Base-by-base conservation (phyloP, 2,329 filamentous ascomycete genomes). In the Cryphonectria japonica region DNA sequence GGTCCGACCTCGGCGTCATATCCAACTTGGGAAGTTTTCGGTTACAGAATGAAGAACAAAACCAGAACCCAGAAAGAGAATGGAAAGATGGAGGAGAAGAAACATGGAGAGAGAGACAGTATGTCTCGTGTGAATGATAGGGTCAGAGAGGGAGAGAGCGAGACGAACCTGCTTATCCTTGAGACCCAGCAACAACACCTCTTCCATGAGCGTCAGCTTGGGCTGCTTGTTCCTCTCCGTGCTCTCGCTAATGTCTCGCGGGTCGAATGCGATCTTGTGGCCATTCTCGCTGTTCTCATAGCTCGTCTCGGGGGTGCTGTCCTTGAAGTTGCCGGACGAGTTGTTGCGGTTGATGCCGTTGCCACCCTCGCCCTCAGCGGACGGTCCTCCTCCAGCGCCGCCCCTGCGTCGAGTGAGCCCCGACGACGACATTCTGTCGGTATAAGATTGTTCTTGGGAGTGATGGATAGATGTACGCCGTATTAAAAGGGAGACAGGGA, bases 191-290 rank as follows among this genome's bases (percentile, higher is more conserved):
- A 99, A 86, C 79, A 99, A 86, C 69, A 99, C 92, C 84, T 99
- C 96, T 85, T 99, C 96, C 96, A 99, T 99, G 80, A 99, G 86
- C 54, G 96, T 99, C 80, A 99, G 86, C 86, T 98, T 99, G 64
- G 96, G 96, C 85, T 98, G 95, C 85, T 98, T 98, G 87, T 89
- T 96, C 80, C 96, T 87, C 86, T 99, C 96, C 76, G 92, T 94
- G 82, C 91, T 98, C 87, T 99, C 96, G 84, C 92, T 97, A 78
- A 99, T 97, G 82, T 99, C 96, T 82, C 95, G 89, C 72, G 96
- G 96, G 82, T 99, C 96, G 81, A 94, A 99, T 71, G 95, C 96
- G 82, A 99, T 98, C 87, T 97, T 97, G 88, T 98, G 96, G 76
- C 96, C 96, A 84, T 98, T 98, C 83, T 97, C 95, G 81, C 92